Conservation (phyloP, 2,329 filamentous ascomycete species). For the Fusarium sp. region DNA sequence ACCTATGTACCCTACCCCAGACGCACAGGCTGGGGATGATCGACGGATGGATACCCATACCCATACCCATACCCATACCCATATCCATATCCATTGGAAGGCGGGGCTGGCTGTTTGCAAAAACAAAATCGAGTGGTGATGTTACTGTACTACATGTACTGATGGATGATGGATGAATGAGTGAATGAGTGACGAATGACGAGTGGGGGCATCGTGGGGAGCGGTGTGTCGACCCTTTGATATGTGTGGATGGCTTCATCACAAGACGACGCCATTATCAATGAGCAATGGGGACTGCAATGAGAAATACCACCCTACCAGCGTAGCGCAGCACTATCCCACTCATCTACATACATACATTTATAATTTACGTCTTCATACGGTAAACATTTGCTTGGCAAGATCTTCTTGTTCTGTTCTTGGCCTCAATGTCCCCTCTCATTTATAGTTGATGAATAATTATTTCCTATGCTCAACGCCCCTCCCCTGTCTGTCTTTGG, state of each 20-base stretch:
- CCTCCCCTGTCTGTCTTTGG: constrained; percentile 6
- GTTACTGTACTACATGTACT: constrained; percentile 12
- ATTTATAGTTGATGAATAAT: too few species aligned
- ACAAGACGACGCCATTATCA: constrained; percentile 25
- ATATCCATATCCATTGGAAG: constrained; percentile 11
- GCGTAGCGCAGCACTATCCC: constrained; percentile 23
- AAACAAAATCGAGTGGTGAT: constrained; percentile 25
- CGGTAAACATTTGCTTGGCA: constrained; percentile 11
- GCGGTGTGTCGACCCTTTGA: constrained; percentile 40
- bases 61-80: background rate
- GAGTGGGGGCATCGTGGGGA: constrained; percentile 45
- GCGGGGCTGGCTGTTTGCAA: constrained; percentile 32
- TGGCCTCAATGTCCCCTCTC: background rate
- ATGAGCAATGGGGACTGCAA: constrained; percentile 33
- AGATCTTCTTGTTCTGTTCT: background rate
- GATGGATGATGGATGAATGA: constrained; percentile 11
- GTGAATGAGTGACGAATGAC: constrained; percentile 12
- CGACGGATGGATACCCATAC: constrained; percentile 22
- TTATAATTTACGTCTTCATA: constrained; percentile 25
- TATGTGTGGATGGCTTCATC: constrained; percentile 42
- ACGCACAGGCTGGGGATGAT: constrained; percentile 34
- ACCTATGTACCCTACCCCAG: constrained; percentile 35
- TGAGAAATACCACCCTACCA: constrained; percentile 30
- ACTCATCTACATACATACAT: constrained; percentile 24
- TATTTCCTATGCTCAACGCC: background rate